Evolutionary conservation across 306 rosid genomes (phyloP).

Genomic region (Rosa multiflora): DNA sequence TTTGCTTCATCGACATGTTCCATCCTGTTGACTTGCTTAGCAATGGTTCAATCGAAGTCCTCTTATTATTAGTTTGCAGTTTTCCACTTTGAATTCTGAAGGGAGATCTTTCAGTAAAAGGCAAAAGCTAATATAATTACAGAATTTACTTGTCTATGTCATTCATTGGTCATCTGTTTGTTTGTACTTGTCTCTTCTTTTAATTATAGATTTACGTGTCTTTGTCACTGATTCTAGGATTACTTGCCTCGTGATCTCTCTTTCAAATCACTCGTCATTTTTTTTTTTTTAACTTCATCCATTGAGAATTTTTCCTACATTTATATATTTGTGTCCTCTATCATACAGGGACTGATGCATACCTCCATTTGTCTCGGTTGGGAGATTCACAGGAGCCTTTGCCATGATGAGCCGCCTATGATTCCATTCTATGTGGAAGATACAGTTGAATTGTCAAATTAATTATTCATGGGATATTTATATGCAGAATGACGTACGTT

Average conservation of each 20-base stretch:
- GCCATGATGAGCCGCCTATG: constrained; percentile 35
- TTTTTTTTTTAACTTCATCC: background rate
- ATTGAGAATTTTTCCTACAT: background rate
- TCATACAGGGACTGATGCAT: constrained; percentile 81
- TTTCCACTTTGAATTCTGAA: background rate
- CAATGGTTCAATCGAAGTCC: background rate
- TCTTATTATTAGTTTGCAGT: background rate
- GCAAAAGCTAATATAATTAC: background rate
- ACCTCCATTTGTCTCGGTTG: constrained; percentile 85
- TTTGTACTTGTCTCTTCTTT: background rate
- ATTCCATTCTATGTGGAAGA: background rate
- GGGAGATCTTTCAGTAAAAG: background rate
- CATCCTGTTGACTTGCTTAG: background rate
- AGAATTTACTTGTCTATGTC: background rate
- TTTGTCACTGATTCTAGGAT: background rate
- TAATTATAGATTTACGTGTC: background rate
- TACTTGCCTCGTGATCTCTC: background rate
- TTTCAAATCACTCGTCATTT: background rate
- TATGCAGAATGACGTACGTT: background rate
- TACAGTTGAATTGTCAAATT: constrained; percentile 1
- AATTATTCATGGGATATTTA: constrained; percentile 2
- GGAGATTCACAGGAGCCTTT: constrained; percentile 93
- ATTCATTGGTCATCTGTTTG: background rate
- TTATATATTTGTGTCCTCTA: background rate
- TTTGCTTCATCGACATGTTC: background rate